phyloP scores from a whole-genome alignment of 2,329 filamentous ascomycete genomes.

The Drechslerella dactyloides region DNA sequence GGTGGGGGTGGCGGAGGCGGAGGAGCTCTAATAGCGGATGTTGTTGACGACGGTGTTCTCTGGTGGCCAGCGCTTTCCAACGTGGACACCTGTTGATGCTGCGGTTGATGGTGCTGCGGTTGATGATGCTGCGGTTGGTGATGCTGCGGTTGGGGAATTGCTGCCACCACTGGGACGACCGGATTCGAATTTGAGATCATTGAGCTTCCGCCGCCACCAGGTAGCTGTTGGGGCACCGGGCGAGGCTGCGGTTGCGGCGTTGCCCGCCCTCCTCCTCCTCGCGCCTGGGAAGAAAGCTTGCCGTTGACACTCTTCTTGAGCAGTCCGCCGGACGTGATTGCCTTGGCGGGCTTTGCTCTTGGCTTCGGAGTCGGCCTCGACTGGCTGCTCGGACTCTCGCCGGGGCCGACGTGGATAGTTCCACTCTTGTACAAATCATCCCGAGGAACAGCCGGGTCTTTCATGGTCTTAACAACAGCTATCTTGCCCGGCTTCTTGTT shows the following conservation, averaged over 20 bases:
- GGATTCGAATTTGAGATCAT: slow-evolving; percentile 54
- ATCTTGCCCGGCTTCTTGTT: slow-evolving; percentile 97
- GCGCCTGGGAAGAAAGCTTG: slow-evolving; percentile 69
- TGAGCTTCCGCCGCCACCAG: slow-evolving; percentile 55
- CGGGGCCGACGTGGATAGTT: slow-evolving; percentile 81
- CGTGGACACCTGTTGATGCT: slow-evolving; percentile 19
- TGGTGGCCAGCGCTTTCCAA: slow-evolving; percentile 28
- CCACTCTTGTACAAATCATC: slow-evolving; percentile 94
- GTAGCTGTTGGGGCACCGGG: slow-evolving; percentile 43
- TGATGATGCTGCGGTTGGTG: slow-evolving; percentile 7
- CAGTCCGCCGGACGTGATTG: slow-evolving; percentile 91
- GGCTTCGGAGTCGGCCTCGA: slow-evolving; percentile 85
- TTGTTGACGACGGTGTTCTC: slow-evolving; percentile 34
- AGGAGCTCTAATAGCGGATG: slow-evolving; percentile 61
- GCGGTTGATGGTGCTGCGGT: neutral
- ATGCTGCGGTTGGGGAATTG: slow-evolving; percentile 16
- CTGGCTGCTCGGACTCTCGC: slow-evolving; percentile 80
- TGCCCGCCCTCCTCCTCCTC: slow-evolving; percentile 61
- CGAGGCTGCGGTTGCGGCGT: slow-evolving; percentile 58
- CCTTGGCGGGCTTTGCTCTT: slow-evolving; percentile 83
- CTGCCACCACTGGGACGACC: slow-evolving; percentile 20
- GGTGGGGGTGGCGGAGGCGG: slow-evolving; percentile 69
- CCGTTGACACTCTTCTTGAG: slow-evolving; percentile 85
- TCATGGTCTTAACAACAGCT: slow-evolving; percentile 84
- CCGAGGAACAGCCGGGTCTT: slow-evolving; percentile 75